phyloP scores from a whole-genome alignment of 768 basidiomycete genomes.

The Russula vinacea region DNA sequence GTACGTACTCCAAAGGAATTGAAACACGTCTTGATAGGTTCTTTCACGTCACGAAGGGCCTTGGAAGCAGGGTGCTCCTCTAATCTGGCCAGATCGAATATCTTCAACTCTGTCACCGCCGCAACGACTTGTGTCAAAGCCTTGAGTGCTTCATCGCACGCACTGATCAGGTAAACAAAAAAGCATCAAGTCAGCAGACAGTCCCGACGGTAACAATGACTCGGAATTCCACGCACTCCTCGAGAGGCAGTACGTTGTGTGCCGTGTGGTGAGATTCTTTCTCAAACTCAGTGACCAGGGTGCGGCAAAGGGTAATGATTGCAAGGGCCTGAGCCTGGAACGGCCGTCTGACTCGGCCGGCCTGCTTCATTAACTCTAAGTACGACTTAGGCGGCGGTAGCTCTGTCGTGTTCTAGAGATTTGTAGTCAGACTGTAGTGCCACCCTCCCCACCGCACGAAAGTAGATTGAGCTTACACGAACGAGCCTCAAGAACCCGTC shows the following conservation, averaged over 20 bases:
- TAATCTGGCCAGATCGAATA: constrained; percentile 9
- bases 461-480: constrained; percentile 5
- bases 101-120: constrained; percentile 19
- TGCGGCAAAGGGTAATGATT: constrained; percentile 23
- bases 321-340: constrained; percentile 24
- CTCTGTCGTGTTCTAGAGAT: constrained; percentile 14
- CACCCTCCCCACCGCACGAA: not conserved
- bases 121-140: constrained; percentile 9
- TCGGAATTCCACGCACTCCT: constrained; percentile 13
- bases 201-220: not conserved
- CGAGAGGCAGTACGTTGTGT: constrained; percentile 14
- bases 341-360: constrained; percentile 22
- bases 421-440: constrained; percentile 18
- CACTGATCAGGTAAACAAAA: not conserved
- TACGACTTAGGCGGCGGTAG: constrained; percentile 17
- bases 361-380: constrained; percentile 23
- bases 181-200: not conserved
- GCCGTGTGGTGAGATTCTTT: constrained; percentile 8
- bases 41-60: constrained; percentile 1
- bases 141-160: constrained; percentile 16
- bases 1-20: constrained; percentile 11
- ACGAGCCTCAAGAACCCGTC: constrained; percentile 13
- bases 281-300: constrained; percentile 16
- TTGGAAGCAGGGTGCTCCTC: constrained; percentile 16
- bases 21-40: constrained; percentile 14